Base-by-base conservation (phyloP, 2,329 filamentous ascomycete genomes). In the Claviceps sp. region DNA sequence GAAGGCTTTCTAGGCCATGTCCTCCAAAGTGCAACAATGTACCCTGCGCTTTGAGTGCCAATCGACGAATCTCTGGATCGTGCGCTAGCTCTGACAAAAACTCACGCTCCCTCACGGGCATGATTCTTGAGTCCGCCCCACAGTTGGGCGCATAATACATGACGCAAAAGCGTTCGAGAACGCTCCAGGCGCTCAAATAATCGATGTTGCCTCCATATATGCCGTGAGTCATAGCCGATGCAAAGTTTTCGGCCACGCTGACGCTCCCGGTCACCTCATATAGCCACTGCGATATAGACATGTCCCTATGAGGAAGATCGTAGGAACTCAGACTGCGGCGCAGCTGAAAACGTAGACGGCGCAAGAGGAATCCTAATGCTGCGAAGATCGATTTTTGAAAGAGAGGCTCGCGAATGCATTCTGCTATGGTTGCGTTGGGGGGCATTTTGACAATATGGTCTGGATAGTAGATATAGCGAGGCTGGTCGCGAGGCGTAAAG, bases 201-300 rank as follows among this genome's bases (percentile, higher is more conserved):
- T 87, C 81, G 47, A 95, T 80, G 67, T 96, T 87, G 5, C 93
- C 93, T 22, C 90, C 93, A 66, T 94, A 95, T 54, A 97, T 89
- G 43, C 93, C 93, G 66, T 97, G 93, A 50, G 89, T 61, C 62
- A 82, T 70, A 50, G 84, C 89, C 5, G 89, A 95, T 6, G 81
- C 68, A 17, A 95, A 51, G 60, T 94, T 90, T 58, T 93, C 75
- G 14, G 81, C 80, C 6, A 86, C 57, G 38, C 61, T 53, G 41
- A 56, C 51, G 56, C 62, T 63, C 41, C 61, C 59, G 48, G 56
- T 64, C 41, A 68, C 50, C 16, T 57, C 49, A 39, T 64, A 58
- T 43, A 71, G 58, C 64, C 67, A 71, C 16, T 70, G 63, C 8
- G 64, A 60, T 34, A 71, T 59, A 10, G 68, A 69, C 43, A 65